Evolutionary conservation across 2,329 filamentous ascomycete species (phyloP).

Genomic region (Aspergillus luchuensis): DNA sequence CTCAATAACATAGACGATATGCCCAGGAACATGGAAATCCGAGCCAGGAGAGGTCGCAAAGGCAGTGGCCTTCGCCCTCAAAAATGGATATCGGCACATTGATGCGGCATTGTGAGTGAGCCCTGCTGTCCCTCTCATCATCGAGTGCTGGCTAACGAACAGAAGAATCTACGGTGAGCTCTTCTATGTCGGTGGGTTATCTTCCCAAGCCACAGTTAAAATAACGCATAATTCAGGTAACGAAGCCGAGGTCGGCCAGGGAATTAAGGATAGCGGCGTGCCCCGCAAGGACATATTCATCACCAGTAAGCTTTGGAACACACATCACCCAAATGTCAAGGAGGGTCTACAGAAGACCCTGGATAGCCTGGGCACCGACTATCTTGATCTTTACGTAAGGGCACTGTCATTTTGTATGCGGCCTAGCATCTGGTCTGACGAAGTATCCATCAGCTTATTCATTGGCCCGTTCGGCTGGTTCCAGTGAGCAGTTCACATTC

Average conservation of each 20-base stretch:
- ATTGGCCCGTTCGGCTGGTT: constrained; percentile 42
- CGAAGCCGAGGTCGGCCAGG: constrained; percentile 6
- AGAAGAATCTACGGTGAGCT: constrained; percentile 53
- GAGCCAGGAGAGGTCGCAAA: constrained; percentile 36
- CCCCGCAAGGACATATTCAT: constrained; percentile 8
- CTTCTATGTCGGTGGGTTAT: not conserved
- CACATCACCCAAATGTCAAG: constrained; percentile 64
- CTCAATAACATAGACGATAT: not conserved
- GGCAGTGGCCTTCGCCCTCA: constrained; percentile 37
- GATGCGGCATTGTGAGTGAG: constrained; percentile 40
- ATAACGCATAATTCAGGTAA: not conserved
- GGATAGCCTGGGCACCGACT: constrained; percentile 40
- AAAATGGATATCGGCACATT: constrained; percentile 43
- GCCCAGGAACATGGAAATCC: constrained; percentile 39
- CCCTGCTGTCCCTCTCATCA: not conserved
- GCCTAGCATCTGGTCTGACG: not conserved
- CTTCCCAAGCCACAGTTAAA: too few relatives aligned
- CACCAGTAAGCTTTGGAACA: constrained; percentile 59
- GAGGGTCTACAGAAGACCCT: constrained; percentile 48
- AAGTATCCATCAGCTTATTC: constrained; percentile 37
- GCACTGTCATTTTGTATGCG: not conserved
- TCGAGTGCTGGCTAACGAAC: too few relatives aligned
- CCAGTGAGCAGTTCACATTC: not conserved
- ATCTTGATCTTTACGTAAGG: constrained; percentile 45
- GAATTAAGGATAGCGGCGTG: not conserved